phyloP scores from a whole-genome alignment of 495 filamentous ascomycete species.

The Neurospora intermedia region DNA sequence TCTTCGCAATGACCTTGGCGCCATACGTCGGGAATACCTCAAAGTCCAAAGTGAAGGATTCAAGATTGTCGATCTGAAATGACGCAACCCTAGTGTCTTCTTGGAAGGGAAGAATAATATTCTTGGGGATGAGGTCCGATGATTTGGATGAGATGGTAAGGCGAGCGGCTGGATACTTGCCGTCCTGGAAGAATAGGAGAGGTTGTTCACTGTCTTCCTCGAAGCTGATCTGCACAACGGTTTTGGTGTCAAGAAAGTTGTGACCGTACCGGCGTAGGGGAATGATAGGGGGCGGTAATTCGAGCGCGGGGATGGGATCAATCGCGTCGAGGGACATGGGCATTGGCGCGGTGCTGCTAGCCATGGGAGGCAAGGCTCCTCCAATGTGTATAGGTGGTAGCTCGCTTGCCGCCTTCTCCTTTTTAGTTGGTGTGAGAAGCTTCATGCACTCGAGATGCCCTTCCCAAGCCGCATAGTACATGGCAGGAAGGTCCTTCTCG shows the following conservation, averaged over 20 bases:
- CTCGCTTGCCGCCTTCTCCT: conserved; percentile 18
- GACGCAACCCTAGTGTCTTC: conserved; percentile 87
- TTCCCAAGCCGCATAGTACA: conserved; percentile 99
- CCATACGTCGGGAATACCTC: conserved; percentile 97
- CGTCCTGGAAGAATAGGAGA: conserved; percentile 84
- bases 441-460: conserved; percentile 92
- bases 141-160: conserved; percentile 93
- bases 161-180: conserved; percentile 88
- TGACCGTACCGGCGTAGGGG: conserved; percentile 89
- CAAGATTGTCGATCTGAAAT: conserved; percentile 89
- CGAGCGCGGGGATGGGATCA: conserved; percentile 85
- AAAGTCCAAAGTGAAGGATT: conserved; percentile 90
- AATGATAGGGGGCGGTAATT: conserved; percentile 90
- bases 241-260: conserved; percentile 96
- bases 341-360: conserved; percentile 40
- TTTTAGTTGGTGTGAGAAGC: conserved; percentile 54
- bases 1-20: conserved; percentile 91
- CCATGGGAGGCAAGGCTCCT: conserved; percentile 25
- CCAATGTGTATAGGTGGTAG: conserved; percentile 18
- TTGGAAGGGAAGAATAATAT: conserved; percentile 87
- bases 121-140: conserved; percentile 91
- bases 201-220: conserved; percentile 58
- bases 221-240: conserved; percentile 83
- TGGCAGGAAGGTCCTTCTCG: conserved; percentile 84
- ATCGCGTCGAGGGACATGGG: conserved; percentile 57